A percentile compares a stretch with the other conserved stretches of the same genome.
Evolutionary conservation across 2,329 filamentous ascomycete species (phyloP).

Genomic region (Fusarium proliferatum): DNA sequence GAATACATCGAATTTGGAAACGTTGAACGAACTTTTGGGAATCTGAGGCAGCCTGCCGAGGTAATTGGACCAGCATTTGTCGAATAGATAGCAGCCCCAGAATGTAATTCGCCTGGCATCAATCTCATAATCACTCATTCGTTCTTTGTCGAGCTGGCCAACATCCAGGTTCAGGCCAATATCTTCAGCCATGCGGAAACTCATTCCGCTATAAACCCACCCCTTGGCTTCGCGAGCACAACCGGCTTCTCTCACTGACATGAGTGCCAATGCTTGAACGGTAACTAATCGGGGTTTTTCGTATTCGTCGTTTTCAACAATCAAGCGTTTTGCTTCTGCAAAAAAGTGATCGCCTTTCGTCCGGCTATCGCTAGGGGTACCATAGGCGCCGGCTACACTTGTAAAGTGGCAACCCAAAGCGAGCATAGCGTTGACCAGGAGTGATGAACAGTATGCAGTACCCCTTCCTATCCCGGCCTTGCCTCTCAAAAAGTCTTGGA

Average conservation of each 20-base stretch:
- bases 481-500: conserved; percentile 83
- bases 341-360: conserved; percentile 98
- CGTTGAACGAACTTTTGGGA: conserved; percentile 80
- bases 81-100: conserved; percentile 98
- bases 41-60: conserved; percentile 91
- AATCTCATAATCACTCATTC: conserved; percentile 81
- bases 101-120: conserved; percentile 93
- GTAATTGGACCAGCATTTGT: conserved; percentile 99
- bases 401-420: conserved; percentile 95
- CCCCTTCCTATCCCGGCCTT: conserved; percentile 65
- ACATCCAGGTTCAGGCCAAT: conserved; percentile 90
- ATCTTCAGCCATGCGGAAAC: conserved; percentile 96
- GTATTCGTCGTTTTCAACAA: conserved; percentile 92
- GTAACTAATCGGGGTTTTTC: conserved; percentile 89
- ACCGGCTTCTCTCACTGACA: conserved; percentile 96
- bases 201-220: conserved; percentile 99
- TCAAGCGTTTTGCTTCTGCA: conserved; percentile 87
- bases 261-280: conserved; percentile 91
- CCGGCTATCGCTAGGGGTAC: conserved; percentile 76
- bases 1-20: conserved; percentile 91
- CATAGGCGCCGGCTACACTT: conserved; percentile 76
- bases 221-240: conserved; percentile 94
- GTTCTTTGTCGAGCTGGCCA: conserved; percentile 69
- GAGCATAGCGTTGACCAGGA: conserved; percentile 94
- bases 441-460: conserved; percentile 84